These are phyloP conservation scores for Syzygium jambos DNA, from an alignment of 345 rosid genomes.

Conservation along the genomic window DNA sequence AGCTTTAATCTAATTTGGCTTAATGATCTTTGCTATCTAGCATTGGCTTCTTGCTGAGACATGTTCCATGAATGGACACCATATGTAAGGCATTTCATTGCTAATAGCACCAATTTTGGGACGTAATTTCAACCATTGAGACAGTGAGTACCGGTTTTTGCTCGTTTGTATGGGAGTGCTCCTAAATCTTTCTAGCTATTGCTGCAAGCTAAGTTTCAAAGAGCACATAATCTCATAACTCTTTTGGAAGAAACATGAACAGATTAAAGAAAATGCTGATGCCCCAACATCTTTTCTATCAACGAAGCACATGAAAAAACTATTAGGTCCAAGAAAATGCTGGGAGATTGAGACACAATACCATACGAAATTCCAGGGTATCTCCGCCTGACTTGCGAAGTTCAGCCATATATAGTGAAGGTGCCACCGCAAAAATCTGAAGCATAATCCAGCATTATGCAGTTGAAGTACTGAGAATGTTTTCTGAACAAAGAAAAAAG, in stretches of 20 bases:
- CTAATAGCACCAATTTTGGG: not conserved
- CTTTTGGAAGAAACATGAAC: not conserved
- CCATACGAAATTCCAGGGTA: conserved; percentile 88
- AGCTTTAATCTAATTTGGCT: not conserved
- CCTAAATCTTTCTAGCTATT: not conserved
- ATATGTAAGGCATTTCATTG: too few relatives aligned
- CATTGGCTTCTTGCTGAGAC: not conserved
- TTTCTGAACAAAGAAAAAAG: not conserved
- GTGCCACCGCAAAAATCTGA: conserved; percentile 85
- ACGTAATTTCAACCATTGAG: not conserved
- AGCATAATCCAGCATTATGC: not conserved
- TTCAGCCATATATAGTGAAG: conserved; percentile 87
- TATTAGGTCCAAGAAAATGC: not conserved
- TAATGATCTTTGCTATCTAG: not conserved
- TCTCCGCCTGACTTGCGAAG: conserved; percentile 79
- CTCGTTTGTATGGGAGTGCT: not conserved
- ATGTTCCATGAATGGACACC: not conserved
- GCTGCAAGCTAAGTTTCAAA: not conserved
- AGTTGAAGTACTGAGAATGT: not conserved
- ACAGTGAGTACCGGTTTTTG: not conserved
- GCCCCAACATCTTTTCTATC: not conserved
- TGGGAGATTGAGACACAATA: conserved; percentile 1
- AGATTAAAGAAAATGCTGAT: not conserved
- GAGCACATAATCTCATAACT: not conserved
- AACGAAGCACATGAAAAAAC: not conserved